phyloP scores from a whole-genome alignment of 257 asterid species.

The Buddleja alternifolia region DNA sequence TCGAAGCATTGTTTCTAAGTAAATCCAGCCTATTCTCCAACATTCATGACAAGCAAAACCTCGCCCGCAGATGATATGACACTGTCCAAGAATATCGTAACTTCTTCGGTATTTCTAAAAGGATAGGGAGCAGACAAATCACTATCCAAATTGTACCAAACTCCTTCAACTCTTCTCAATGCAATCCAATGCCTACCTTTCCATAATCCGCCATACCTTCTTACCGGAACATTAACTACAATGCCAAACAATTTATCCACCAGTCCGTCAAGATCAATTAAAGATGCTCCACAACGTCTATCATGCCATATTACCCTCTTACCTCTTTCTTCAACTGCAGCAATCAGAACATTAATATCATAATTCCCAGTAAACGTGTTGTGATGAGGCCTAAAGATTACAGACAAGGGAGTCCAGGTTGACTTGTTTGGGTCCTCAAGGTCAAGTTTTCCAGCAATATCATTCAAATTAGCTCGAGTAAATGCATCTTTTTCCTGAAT shows the following conservation, averaged over 20 bases:
- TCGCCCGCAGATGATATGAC: constrained; percentile 59
- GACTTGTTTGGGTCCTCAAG: constrained; percentile 63
- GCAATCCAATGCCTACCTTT: constrained; percentile 85
- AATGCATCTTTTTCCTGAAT: constrained; percentile 80
- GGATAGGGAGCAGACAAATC: constrained; percentile 58
- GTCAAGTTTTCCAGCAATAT: constrained; percentile 68
- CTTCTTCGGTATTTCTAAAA: constrained; percentile 50
- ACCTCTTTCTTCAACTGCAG: constrained; percentile 74
- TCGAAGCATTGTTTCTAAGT: background rate
- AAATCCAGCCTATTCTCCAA: constrained; percentile 31
- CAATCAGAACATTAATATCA: constrained; percentile 77
- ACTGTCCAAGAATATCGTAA: constrained; percentile 53
- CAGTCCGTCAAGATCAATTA: constrained; percentile 59
- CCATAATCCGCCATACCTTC: constrained; percentile 69
- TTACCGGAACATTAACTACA: constrained; percentile 68
- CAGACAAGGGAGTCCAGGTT: constrained; percentile 65
- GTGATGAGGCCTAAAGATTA: constrained; percentile 82
- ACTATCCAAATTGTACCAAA: constrained; percentile 91
- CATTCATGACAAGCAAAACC: constrained; percentile 67
- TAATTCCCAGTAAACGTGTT: constrained; percentile 81
- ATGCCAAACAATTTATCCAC: constrained; percentile 61
- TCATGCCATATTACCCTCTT: constrained; percentile 85
- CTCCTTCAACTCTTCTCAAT: constrained; percentile 53
- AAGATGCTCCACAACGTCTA: constrained; percentile 56
- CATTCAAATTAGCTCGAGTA: constrained; percentile 59